Evolutionary conservation across 345 rosid genomes (phyloP).

Genomic region (Erodium maritimum): DNA sequence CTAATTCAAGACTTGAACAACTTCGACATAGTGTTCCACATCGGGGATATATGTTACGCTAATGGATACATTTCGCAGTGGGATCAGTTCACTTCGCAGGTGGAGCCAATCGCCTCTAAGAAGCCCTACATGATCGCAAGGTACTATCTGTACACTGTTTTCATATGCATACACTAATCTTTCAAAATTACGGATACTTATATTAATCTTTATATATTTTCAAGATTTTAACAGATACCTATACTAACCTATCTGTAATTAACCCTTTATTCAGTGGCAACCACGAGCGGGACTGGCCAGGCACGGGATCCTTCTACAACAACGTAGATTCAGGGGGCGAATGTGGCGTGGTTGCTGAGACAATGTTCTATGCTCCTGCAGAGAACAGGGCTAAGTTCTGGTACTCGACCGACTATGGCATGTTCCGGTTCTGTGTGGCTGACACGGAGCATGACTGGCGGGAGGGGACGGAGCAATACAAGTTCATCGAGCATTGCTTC

Average conservation of each 20-base stretch:
- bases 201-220: no score
- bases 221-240: no score
- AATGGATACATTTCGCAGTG: conserved; percentile 75
- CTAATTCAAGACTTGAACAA: conserved; percentile 44
- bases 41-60: conserved; percentile 57
- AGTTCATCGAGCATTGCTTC: conserved; percentile 53
- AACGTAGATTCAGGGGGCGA: conserved; percentile 41
- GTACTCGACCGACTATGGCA: conserved; percentile 64
- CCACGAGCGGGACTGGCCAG: conserved; percentile 76
- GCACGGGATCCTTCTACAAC: conserved; percentile 47
- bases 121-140: conserved; percentile 69
- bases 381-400: conserved; percentile 58
- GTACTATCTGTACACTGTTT: no score
- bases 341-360: conserved; percentile 46
- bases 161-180: no score
- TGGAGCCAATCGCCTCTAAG: conserved; percentile 57
- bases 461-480: conserved; percentile 56
- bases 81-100: conserved; percentile 85
- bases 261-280: conserved; percentile 74
- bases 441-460: conserved; percentile 83
- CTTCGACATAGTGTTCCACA: conserved; percentile 63
- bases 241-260: no score
- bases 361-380: conserved; percentile 38
- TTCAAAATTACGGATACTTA: no score
- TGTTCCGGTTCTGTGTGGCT: conserved; percentile 73